These are phyloP conservation scores for Emmonsia crescens DNA, from an alignment of 2,329 filamentous ascomycete genomes.

Conservation along the genomic window DNA sequence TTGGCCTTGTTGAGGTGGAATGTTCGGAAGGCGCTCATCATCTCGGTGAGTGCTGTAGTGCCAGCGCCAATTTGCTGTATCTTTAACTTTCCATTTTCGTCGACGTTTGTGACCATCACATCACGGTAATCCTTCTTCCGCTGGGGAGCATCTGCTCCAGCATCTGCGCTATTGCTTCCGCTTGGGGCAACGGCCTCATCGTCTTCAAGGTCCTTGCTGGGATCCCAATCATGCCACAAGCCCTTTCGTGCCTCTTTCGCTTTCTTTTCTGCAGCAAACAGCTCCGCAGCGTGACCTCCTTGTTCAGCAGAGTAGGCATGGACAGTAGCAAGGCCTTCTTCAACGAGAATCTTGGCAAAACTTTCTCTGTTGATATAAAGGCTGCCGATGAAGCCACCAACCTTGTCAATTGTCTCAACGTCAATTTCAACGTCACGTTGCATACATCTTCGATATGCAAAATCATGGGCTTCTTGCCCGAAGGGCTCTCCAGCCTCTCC, in stretches of 20 bases:
- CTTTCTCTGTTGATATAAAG: conserved; percentile 91
- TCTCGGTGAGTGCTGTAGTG: conserved; percentile 68
- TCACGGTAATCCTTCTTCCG: conserved; percentile 86
- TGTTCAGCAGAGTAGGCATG: conserved; percentile 95
- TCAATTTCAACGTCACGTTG: conserved; percentile 96
- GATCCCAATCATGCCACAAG: conserved; percentile 90
- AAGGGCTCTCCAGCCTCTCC: conserved; percentile 83
- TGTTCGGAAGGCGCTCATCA: conserved; percentile 84
- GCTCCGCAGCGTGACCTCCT: conserved; percentile 75
- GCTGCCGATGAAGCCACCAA: conserved; percentile 92
- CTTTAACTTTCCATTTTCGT: conserved; percentile 71
- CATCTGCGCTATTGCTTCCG: conserved; percentile 39
- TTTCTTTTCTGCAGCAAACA: conserved; percentile 74
- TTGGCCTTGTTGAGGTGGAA: conserved; percentile 84
- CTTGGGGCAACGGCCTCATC: conserved; percentile 41
- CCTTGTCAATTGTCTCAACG: conserved; percentile 88
- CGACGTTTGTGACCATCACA: conserved; percentile 83
- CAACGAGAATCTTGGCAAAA: conserved; percentile 84
- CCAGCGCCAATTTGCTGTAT: conserved; percentile 82
- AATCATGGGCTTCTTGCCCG: conserved; percentile 85
- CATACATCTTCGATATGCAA: conserved; percentile 77
- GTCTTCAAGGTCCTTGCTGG: conserved; percentile 64
- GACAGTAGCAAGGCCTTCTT: conserved; percentile 86
- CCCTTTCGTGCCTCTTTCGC: conserved; percentile 85
- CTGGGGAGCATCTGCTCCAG: conserved; percentile 46